Evolutionary conservation across 2,329 filamentous ascomycete species (phyloP), one percentile per base, ranked within the genome.

Genomic region (Beauveria brongniartii): DNA sequence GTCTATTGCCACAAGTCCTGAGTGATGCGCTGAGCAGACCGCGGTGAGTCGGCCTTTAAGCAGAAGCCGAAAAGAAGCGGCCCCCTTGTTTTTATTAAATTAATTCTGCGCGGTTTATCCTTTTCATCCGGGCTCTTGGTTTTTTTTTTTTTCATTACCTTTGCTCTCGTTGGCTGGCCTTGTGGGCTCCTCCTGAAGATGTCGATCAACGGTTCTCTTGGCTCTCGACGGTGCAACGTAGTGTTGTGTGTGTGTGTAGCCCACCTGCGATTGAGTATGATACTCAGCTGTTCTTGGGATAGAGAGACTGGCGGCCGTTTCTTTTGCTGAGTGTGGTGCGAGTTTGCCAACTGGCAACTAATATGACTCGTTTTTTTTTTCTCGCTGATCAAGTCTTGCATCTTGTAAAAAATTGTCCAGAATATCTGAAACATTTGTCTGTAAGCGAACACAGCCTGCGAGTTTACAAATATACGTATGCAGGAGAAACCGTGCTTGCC

Each of bases 151-250:
- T 24, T 24, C 6, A 14, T 59, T 52, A 22, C 22, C 9, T 46
- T 41, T 20, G 28, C n/a, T 44, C 22, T 60, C 18, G 41, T 47
- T 47, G 51, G 48, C 24, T 48, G 41, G 41, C 43, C 41, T 54
- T 54, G 46, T 60, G 41, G 48, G 41, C 46, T 43, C 28, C 46
- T 43, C 43, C 14, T 30, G 20, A 57, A 61, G 54, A 18, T 53
- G 59, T 52, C 59, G 59, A 61, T 61, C 59, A 61, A 61, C 54
- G 59, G 54, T 61, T 61, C 54, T 61, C 48, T 54, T 48, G 20
- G 28, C 50, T 9, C 9, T 10, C 28, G 20, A 12, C 26, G 16
- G 18, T 56, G 54, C 30, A 56, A 56, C 54, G 54, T 56, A 47
- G 26, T n/a, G 41, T 47, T 16, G 24, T 34, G 30, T 12, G 30